A percentile compares a stretch with the other conserved stretches of the same genome.
phyloP scores from a whole-genome alignment of 495 filamentous ascomycete species.

The Neurospora tetraspora region DNA sequence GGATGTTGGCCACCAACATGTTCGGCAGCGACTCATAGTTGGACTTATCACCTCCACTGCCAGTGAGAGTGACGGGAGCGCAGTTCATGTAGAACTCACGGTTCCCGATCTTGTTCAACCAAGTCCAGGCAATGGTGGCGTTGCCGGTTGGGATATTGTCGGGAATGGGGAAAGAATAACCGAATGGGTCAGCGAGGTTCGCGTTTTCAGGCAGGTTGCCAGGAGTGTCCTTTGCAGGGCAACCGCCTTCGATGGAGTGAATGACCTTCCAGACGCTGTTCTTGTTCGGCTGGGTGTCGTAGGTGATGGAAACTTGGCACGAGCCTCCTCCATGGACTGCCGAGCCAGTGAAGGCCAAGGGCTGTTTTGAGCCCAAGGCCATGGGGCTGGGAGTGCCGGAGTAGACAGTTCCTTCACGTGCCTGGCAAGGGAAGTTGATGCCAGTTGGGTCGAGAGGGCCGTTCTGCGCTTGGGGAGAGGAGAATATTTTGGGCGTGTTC shows the following conservation, averaged over 20 bases:
- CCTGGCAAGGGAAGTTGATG: slow-evolving; percentile 73
- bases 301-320: slow-evolving; percentile 76
- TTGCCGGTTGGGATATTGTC: slow-evolving; percentile 45
- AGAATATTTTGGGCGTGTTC: slow-evolving; percentile 44
- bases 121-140: slow-evolving; percentile 71
- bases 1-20: slow-evolving; percentile 73
- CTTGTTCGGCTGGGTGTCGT: slow-evolving; percentile 50
- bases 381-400: slow-evolving; percentile 36
- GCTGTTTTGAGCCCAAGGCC: slow-evolving; percentile 43
- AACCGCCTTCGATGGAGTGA: slow-evolving; percentile 73
- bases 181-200: slow-evolving; percentile 17
- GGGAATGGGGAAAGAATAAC: slow-evolving; percentile 50
- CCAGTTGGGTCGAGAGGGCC: slow-evolving; percentile 20
- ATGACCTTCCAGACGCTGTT: slow-evolving; percentile 65
- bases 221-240: slow-evolving; percentile 43
- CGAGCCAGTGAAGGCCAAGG: slow-evolving; percentile 43
- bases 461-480: fast-evolving
- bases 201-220: slow-evolving; percentile 32
- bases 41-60: slow-evolving; percentile 35
- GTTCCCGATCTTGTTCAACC: slow-evolving; percentile 86
- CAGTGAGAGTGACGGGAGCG: slow-evolving; percentile 56
- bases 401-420: slow-evolving; percentile 24
- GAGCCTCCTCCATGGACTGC: slow-evolving; percentile 81
- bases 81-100: slow-evolving; percentile 98
- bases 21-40: slow-evolving; percentile 55